Base-by-base conservation (phyloP, 192 early-diverging fungal species). In the Chytriomyces sp. region DNA sequence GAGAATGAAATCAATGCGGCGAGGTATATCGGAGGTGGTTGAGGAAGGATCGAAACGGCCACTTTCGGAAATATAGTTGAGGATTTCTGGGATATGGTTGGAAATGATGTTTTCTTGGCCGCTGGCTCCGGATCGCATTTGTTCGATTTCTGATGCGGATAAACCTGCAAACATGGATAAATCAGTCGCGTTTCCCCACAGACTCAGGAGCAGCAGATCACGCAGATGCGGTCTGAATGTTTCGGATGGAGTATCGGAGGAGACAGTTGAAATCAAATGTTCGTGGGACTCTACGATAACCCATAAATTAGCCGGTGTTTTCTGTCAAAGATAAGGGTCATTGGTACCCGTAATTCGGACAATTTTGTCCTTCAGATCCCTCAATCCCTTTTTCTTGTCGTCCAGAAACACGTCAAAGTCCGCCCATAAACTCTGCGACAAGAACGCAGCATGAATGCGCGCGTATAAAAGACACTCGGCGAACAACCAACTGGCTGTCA, bases 41-140 rank as follows among this genome's bases (percentile, higher is more conserved):
- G 45, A 18, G 47, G 48, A 11, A 13, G 7, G n/a, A 8, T n/a
- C 45, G 60, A 62, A 73, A 73, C 59, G 60, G 59, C 16, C 11
- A 7, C 44, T 76, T 0, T 11, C 3, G 53, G 1, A 62, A 10
- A 76, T 28, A 50, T 76, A 76, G 20, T 45, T 64, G 28, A 64
- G 20, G 43, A 76, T 57, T 46, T 64, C 74, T 7, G 18, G 10
- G 20, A 76, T 83, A 77, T 95, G 93, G 70, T 97, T 94, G 35
- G 94, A 78, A 0, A 92, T 80, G 23, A 93, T 81, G 61, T 91
- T 82, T 71, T 77, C 83, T 24, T 82, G 61, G 46, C 72, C 82
- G 48, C 7, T 8, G 43, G 16, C 11, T 20, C 45, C 74, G 62
- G 57, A 43, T 24, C 57, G 18, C 74, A 76, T 76, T 28, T 60